Evolutionary conservation across 1,284 basidiomycete genomes (phyloP).

Genomic region (Sutorius eximius): DNA sequence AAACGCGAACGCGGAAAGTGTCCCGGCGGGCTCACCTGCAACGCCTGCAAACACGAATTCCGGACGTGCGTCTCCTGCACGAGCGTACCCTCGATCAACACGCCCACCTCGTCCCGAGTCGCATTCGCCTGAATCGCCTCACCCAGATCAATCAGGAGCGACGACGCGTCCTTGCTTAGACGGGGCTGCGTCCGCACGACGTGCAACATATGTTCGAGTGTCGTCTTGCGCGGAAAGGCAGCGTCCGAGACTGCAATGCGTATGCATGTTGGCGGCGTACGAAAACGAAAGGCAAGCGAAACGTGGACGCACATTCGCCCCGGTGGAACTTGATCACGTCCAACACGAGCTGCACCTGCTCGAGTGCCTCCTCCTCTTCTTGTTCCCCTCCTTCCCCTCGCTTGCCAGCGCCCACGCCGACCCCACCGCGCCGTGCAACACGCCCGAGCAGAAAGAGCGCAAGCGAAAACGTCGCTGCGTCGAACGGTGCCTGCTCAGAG

Average conservation of each 20-base stretch:
- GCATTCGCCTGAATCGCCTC: slow-evolving; percentile 77
- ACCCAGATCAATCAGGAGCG: slow-evolving; percentile 81
- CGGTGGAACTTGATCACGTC: slow-evolving; percentile 88
- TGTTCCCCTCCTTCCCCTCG: slow-evolving; percentile 24
- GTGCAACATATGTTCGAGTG: slow-evolving; percentile 73
- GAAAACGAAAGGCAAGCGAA: no score
- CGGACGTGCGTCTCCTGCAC: slow-evolving; percentile 90
- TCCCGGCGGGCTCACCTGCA: slow-evolving; percentile 57
- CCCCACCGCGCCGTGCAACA: slow-evolving; percentile 71
- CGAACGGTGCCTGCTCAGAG: slow-evolving; percentile 82
- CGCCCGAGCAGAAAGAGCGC: slow-evolving; percentile 75
- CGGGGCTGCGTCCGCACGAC: slow-evolving; percentile 80
- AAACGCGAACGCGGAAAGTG: no score
- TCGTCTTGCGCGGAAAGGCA: slow-evolving; percentile 71
- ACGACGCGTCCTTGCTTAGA: slow-evolving; percentile 84
- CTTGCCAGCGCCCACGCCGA: slow-evolving; percentile 37
- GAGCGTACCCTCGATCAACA: slow-evolving; percentile 75
- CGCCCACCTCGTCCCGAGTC: slow-evolving; percentile 59
- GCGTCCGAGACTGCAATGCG: slow-evolving; percentile 54
- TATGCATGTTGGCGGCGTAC: no score
- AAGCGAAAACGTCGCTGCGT: slow-evolving; percentile 84
- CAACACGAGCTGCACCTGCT: slow-evolving; percentile 85
- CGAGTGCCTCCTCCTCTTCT: slow-evolving; percentile 74
- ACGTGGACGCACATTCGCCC: slow-evolving; percentile 66
- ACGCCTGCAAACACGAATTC: slow-evolving; percentile 87